These are phyloP conservation scores for Nakaseomyces sp. DNA, from an alignment of 1,139 yeast species.

Conservation along the genomic window DNA sequence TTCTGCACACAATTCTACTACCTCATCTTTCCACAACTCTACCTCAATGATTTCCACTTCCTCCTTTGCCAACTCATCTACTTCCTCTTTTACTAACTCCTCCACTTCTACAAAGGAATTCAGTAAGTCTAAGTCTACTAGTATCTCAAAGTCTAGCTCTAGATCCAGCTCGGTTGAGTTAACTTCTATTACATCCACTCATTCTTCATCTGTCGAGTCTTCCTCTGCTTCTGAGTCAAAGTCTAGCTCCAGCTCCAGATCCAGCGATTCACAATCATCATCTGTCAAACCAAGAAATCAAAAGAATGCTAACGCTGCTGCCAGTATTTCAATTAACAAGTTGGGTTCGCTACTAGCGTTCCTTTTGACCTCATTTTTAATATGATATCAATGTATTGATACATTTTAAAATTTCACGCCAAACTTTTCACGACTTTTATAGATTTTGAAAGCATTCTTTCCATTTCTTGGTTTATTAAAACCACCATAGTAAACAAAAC, in stretches of 20 bases:
- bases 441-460: not conserved
- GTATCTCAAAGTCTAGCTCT: slow-evolving; percentile 5
- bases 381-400: not conserved
- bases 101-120: not conserved
- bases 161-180: slow-evolving; percentile 8
- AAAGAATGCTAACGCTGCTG: not conserved
- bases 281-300: not conserved
- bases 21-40: slow-evolving; percentile 13
- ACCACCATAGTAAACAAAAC: no score
- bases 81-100: slow-evolving; percentile 10
- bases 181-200: slow-evolving; percentile 1
- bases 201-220: slow-evolving; percentile 6
- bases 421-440: no score
- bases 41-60: slow-evolving; percentile 20
- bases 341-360: not conserved
- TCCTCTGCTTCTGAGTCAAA: no score
- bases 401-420: no score
- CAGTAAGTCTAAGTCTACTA: not conserved
- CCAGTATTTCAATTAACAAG: not conserved
- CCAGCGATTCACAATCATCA: not conserved
- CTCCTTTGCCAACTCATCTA: no score
- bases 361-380: not conserved
- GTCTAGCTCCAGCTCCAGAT: no score
- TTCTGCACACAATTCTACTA: slow-evolving; percentile 15
- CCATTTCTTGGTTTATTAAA: no score